phyloP scores from a whole-genome alignment of 805 yeast genomes.

The Cyberlindnera suaveolens region DNA sequence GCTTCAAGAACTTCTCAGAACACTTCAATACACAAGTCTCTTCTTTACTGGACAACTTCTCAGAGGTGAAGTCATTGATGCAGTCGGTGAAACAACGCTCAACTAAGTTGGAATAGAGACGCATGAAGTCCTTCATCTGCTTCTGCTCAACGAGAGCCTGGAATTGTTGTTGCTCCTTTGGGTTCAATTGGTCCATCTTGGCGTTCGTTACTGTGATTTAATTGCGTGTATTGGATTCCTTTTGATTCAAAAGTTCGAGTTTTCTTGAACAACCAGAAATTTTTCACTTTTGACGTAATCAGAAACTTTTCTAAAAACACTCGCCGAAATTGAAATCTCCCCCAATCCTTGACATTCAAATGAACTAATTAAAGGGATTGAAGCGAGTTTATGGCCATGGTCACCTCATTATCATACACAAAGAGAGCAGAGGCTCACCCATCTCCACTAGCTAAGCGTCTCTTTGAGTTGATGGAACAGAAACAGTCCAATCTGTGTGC shows the following conservation, averaged over 20 bases:
- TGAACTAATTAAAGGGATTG: too few relatives aligned
- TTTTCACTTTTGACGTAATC: neutral
- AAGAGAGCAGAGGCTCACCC: constrained; percentile 65
- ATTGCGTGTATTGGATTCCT: neutral
- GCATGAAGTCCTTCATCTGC: constrained; percentile 99
- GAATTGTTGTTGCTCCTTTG: constrained; percentile 94
- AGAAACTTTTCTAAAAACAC: too few relatives aligned
- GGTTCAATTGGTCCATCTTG: constrained; percentile 89
- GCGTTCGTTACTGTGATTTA: too few relatives aligned
- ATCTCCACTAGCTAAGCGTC: constrained; percentile 73
- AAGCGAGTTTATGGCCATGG: constrained; percentile 7
- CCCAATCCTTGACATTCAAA: too few relatives aligned
- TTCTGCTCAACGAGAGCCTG: constrained; percentile 93
- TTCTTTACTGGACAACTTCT: constrained; percentile 79
- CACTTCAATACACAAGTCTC: constrained; percentile 82
- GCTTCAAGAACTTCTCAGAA: constrained; percentile 95
- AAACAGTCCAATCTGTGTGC: constrained; percentile 92
- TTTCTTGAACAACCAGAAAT: neutral
- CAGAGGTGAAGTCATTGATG: constrained; percentile 96
- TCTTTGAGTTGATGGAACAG: constrained; percentile 65
- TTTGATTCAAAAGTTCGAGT: neutral
- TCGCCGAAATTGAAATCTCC: too few relatives aligned
- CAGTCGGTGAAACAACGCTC: constrained; percentile 97
- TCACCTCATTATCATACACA: constrained; percentile 41
- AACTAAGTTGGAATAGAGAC: constrained; percentile 87